These are phyloP conservation scores for Arxiozyma telluris DNA, from an alignment of 1,139 yeast genomes.

Conservation along the genomic window DNA sequence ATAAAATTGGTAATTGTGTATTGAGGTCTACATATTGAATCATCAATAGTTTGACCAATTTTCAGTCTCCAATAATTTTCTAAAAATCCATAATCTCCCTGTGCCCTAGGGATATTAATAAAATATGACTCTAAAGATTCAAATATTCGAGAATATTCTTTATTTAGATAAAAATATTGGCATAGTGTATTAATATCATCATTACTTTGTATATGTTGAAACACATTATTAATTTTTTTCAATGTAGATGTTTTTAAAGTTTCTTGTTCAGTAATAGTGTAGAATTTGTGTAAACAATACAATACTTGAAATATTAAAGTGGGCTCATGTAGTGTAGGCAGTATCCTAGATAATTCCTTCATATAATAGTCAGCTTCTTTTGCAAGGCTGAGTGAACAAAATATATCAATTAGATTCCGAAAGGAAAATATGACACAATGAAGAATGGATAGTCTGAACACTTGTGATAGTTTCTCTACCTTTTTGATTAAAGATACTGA, in stretches of 20 bases:
- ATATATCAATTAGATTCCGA: conserved; percentile 32
- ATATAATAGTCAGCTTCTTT: conserved; percentile 46
- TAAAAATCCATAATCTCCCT: conserved; percentile 14
- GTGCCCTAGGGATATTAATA: conserved; percentile 10
- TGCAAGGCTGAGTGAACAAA: conserved; percentile 42
- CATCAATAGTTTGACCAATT: conserved; percentile 20
- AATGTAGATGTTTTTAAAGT: conserved; percentile 10
- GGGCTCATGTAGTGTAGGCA: conserved; percentile 27
- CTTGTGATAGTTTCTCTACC: conserved; percentile 21
- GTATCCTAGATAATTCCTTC: conserved; percentile 39
- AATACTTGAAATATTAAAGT: conserved; percentile 23
- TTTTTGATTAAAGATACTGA: conserved; percentile 29
- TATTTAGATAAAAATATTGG: conserved; percentile 17
- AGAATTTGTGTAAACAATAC: conserved; percentile 17
- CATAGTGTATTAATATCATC: conserved; percentile 21
- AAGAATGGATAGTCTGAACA: conserved; percentile 35
- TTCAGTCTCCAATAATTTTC: conserved; percentile 26
- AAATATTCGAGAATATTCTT: conserved; percentile 16
- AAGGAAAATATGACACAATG: conserved; percentile 33
- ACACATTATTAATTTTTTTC: conserved; percentile 17
- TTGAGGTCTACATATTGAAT: conserved; percentile 13
- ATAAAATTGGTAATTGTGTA: conserved; percentile 21
- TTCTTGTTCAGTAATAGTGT: conserved; percentile 17
- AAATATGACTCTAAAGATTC: conserved; percentile 24
- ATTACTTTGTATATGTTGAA: conserved; percentile 23